Conservation (phyloP, 192 early-diverging fungal genomes). For the Backusella psychrophila region DNA sequence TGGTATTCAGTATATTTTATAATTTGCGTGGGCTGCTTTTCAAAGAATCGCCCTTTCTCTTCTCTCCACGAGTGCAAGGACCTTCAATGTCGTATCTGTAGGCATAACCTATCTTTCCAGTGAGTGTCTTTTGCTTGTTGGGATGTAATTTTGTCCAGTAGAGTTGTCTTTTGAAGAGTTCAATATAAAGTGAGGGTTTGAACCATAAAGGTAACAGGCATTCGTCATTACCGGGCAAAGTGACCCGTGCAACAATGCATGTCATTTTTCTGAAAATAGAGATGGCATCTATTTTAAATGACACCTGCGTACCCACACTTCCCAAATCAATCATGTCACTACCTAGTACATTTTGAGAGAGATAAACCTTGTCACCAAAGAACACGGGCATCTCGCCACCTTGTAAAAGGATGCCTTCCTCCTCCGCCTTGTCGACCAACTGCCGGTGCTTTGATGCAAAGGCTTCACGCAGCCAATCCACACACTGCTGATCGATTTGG, state of each 20-base stretch:
- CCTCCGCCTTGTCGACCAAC: neutral
- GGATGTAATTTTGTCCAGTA: neutral
- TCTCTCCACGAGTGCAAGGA: neutral
- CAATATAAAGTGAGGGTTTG: slow-evolving; percentile 10
- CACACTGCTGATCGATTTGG: neutral
- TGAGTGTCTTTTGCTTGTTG: neutral
- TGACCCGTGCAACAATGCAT: neutral
- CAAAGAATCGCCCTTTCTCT: neutral
- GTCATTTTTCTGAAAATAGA: neutral
- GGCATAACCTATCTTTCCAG: neutral
- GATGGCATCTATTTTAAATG: neutral
- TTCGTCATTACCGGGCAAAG: neutral
- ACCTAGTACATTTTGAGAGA: neutral
- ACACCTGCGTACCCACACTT: neutral
- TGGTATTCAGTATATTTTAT: neutral
- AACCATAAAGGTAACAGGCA: slow-evolving; percentile 19
- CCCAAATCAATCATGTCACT: neutral
- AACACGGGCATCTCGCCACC: slow-evolving; percentile 6
- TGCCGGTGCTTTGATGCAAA: neutral
- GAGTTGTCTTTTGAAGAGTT: neutral
- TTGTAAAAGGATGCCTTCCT: neutral
- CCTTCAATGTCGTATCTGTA: slow-evolving; percentile 5
- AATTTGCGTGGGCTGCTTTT: neutral
- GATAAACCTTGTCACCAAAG: slow-evolving; percentile 15
- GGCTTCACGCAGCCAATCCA: neutral